A percentile compares a stretch with the other conserved stretches of the same genome.
These are phyloP conservation scores for Mycena olivaceomarginata DNA, from an alignment of 768 basidiomycete species.

Conservation along the genomic window DNA sequence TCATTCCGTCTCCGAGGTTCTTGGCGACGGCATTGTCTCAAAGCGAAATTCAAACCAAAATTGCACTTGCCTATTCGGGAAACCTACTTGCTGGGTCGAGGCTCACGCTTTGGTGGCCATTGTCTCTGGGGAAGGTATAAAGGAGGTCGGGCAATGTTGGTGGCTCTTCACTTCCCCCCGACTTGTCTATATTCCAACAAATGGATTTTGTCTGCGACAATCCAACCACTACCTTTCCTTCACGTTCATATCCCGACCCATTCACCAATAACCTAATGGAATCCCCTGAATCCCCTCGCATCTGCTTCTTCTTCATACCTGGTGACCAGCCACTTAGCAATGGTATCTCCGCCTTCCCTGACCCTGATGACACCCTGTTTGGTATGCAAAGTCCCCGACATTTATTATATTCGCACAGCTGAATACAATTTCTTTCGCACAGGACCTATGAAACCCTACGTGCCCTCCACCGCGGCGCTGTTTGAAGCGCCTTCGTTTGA, in stretches of 20 bases:
- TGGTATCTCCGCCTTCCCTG: too few species aligned
- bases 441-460: too few species aligned
- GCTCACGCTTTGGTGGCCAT: neutral
- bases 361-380: too few species aligned
- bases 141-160: neutral
- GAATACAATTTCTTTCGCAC: too few species aligned
- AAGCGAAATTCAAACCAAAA: neutral
- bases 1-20: neutral
- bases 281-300: neutral
- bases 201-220: slow-evolving; percentile 1
- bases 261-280: neutral
- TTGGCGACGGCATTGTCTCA: neutral
- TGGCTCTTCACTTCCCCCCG: neutral
- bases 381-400: neutral
- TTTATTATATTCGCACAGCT: too few species aligned
- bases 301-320: neutral
- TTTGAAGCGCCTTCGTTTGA: too few species aligned
- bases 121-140: neutral
- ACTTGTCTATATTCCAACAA: neutral
- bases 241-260: neutral
- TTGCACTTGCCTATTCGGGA: neutral
- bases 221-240: neutral
- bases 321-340: neutral
- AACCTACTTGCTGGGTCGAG: neutral
- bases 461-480: too few species aligned